Base-by-base conservation (phyloP, 2,329 filamentous ascomycete species). In the Xylaria hypoxylon region DNA sequence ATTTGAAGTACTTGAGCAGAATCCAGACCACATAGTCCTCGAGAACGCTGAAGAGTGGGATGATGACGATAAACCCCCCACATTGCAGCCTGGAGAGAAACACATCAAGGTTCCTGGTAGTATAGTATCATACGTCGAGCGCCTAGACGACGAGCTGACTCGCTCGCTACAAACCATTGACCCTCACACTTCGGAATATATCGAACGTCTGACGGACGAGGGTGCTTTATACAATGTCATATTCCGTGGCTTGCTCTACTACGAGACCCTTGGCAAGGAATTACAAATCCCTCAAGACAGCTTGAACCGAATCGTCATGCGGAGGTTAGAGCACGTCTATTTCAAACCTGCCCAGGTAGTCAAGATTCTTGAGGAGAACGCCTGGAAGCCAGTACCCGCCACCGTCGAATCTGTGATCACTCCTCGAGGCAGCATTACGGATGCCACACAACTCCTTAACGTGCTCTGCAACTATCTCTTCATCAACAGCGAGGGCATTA, bases 21-120 rank as follows among this genome's bases (percentile, higher is more conserved):
- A 93, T 82, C 85, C 86, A 68, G 89, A 96, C 70, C 92, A 95
- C 77, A 85, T 98, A 58, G 93, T 99, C 53, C 85, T 96, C 26
- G 96, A 99, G 82, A 90, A 88, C 72, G 96, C 93, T 24, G 96
- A 99, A 79, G 96, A 99, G 81, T 98, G 96, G 96, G 96, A 99
- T 73, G 96, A 99, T 76, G 96, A 99, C 73, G 96, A 99, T 75
- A 98, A 97, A 85, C 87, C 90, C 45, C 96, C 96, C 15, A 85
- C 86, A 35, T 84, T 95, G 72, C 88, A 87, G 64, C 80, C 86
- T 24, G 92, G 89, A 69, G 90, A 97, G 79, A 91, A 88, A 79
- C 87, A 95, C 77, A 92, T 97, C 86, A 94, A 92, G 84, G 88
- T 99, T 64, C 93, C 96, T 22, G 96, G 96, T 77, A 97, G 93